Percentiles rank a stretch among this genome's conserved stretches.
These are phyloP conservation scores for Cladosporium velox DNA, from an alignment of 2,329 filamentous ascomycete species.

Conservation along the genomic window DNA sequence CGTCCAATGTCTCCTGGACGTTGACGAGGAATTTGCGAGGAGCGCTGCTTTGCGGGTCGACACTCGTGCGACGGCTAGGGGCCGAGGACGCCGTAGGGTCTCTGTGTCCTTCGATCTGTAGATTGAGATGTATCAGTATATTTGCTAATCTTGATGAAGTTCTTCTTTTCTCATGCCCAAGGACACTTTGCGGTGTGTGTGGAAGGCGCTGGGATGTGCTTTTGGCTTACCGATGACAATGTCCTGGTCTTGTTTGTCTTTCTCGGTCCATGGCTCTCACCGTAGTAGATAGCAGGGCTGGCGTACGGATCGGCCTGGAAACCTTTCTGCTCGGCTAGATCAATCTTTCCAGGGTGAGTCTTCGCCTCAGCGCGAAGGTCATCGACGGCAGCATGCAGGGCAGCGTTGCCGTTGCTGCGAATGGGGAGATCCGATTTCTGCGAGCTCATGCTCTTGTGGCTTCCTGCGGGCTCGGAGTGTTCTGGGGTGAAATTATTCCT, in stretches of 20 bases:
- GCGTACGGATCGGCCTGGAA: conserved; percentile 57
- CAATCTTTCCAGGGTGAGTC: conserved; percentile 20
- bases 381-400: conserved; percentile 14
- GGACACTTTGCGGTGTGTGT: conserved; percentile 21
- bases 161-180: conserved; percentile 13
- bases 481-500: not conserved
- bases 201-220: not conserved
- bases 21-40: conserved; percentile 83
- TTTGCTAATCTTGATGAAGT: not conserved
- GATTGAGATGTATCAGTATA: not conserved
- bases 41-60: conserved; percentile 71
- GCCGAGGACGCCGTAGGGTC: conserved; percentile 22
- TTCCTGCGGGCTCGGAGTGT: conserved; percentile 8
- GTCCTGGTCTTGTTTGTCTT: conserved; percentile 53
- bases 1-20: conserved; percentile 79
- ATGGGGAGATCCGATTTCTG: conserved; percentile 35
- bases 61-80: conserved; percentile 61
- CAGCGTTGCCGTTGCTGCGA: conserved; percentile 21
- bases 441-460: conserved; percentile 37
- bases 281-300: conserved; percentile 62
- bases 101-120: conserved; percentile 25
- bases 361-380: conserved; percentile 22
- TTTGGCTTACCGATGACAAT: conserved; percentile 55
- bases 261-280: conserved; percentile 51
- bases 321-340: conserved; percentile 22